Conservation (phyloP, 2,329 filamentous ascomycete species). For the Samsoniella hepiali region DNA sequence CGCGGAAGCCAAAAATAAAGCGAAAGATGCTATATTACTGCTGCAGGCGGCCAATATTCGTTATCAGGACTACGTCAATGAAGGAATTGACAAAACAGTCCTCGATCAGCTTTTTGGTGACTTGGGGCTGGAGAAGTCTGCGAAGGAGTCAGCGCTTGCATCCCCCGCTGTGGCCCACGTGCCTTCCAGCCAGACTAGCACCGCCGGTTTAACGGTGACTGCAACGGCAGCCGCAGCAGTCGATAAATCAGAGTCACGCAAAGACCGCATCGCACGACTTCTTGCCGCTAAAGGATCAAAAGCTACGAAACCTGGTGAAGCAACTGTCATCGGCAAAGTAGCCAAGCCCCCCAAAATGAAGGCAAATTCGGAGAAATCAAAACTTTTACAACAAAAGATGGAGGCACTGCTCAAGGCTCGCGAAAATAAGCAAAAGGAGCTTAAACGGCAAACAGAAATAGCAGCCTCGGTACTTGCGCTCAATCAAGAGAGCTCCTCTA, state of each 20-base stretch:
- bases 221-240: background rate
- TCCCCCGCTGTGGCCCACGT: background rate
- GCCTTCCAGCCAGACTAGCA: background rate
- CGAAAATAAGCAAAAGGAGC: constrained; percentile 36
- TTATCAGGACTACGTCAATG: constrained; percentile 69
- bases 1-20: constrained; percentile 51
- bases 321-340: constrained; percentile 18
- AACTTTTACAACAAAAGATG: constrained; percentile 71
- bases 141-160: constrained; percentile 1
- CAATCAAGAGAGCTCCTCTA: background rate
- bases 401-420: constrained; percentile 65
- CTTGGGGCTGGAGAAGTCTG: constrained; percentile 54
- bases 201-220: background rate
- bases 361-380: constrained; percentile 64
- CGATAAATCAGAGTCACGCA: constrained; percentile 58
- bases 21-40: constrained; percentile 64
- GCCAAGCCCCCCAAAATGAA: constrained; percentile 41
- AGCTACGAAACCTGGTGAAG: constrained; percentile 21
- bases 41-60: constrained; percentile 65
- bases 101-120: constrained; percentile 65
- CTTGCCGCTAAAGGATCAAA: constrained; percentile 70
- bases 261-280: constrained; percentile 72
- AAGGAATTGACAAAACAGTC: constrained; percentile 64
- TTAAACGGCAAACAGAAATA: constrained; percentile 8
- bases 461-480: background rate